Base-by-base conservation (phyloP, 371 early-diverging fungal species). In the Parasitella parasitica region DNA sequence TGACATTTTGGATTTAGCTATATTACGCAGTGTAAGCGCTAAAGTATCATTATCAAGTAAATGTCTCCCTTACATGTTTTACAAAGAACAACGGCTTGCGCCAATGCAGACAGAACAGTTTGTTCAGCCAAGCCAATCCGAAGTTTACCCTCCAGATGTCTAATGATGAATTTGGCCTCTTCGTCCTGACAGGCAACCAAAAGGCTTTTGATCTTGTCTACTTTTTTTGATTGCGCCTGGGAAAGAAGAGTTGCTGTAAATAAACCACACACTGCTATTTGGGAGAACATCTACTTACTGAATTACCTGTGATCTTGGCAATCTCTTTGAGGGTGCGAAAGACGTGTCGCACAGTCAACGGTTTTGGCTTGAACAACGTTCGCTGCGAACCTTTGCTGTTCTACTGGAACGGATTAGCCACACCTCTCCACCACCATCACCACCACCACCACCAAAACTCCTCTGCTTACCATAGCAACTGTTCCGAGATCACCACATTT, bases 91-190 rank as follows among this genome's bases (percentile, higher is more conserved):
- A 83, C 79, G 0, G 95, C 88, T 26, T 96, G 94, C 3, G 94
- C 96, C 16, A 99, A 78, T 1, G 97, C 88, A 12, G 87, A 84
- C 34, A 98, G 82, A 6, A 98, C 92, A 0, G 98, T 95, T 70
- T 95, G 90, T 76, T 97, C 99, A 0, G 99, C 99, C 24, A 99
- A 80, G 32, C 99, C 99, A 64, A 99, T 98, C 28, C 99, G 89
- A 37, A 99, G 84, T 62, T 96, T 97, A 16, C 99, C 99, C 72
- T 97, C 97, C 20, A 99, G 78, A 26, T 95, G 93, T 55, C 96
- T 76, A 60, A 97, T 94, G 54, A 99, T 76, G 64, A 89, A 99
- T 69, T 95, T 97, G 41, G 97, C 88, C 73, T 99, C 99, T 58
- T 80, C 88, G 38, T 88, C 93, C 43, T 81, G 74, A 68, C 96